Evolutionary conservation across 768 basidiomycete species (phyloP).

Genomic region (Boletellus sp.): DNA sequence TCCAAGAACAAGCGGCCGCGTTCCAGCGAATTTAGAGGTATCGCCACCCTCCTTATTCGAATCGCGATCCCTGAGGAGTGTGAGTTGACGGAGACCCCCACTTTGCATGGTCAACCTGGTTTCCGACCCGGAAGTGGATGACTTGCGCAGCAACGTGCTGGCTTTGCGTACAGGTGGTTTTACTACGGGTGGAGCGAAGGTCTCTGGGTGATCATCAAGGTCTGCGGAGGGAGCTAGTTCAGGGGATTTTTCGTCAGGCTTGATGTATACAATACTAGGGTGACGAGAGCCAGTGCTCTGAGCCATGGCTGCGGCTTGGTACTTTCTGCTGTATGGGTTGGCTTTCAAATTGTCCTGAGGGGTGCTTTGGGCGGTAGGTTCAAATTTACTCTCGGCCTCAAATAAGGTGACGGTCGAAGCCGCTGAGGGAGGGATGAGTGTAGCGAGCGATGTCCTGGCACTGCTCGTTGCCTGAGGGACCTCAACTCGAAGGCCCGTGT

Average conservation of each 20-base stretch:
- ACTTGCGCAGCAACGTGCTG: conserved; percentile 34
- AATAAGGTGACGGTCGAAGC: conserved; percentile 62
- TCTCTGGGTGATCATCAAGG: conserved; percentile 3
- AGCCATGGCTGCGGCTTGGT: conserved; percentile 19
- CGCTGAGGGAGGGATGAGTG: conserved; percentile 47
- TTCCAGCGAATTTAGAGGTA: conserved; percentile 24
- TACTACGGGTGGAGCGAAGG: no score
- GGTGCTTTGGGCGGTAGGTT: conserved; percentile 51
- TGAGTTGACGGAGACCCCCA: conserved; percentile 55
- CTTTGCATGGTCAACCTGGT: conserved; percentile 39
- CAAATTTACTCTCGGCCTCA: conserved; percentile 34
- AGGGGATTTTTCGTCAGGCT: conserved; percentile 45
- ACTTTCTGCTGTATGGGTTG: conserved; percentile 13
- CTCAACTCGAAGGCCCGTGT: conserved; percentile 47
- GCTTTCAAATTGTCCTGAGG: conserved; percentile 46
- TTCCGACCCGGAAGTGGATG: conserved; percentile 3
- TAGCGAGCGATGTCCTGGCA: conserved; percentile 49
- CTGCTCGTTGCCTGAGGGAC: conserved; percentile 48
- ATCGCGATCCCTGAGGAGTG: conserved; percentile 60
- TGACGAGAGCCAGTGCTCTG: conserved; percentile 34
- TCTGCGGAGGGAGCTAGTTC: conserved; percentile 2
- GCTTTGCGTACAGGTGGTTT: no score
- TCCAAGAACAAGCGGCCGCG: conserved; percentile 54
- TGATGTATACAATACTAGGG: conserved; percentile 64
- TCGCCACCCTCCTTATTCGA: conserved; percentile 35